phyloP scores from a whole-genome alignment of 176 grass and related monocot species.

The Avena sativa region DNA sequence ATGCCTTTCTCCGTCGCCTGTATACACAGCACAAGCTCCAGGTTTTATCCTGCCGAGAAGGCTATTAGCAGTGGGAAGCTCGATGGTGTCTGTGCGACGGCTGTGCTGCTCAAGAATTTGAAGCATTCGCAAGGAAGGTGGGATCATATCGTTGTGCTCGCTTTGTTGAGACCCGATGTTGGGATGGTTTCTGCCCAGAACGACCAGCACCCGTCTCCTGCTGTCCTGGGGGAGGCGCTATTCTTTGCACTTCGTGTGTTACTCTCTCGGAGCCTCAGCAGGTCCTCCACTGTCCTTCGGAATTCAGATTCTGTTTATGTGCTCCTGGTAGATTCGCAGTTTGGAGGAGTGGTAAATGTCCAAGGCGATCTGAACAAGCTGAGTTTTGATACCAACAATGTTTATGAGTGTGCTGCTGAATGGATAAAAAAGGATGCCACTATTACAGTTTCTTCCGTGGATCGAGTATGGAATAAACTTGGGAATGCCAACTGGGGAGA shows the following conservation, averaged over 20 bases:
- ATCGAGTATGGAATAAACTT: constrained; percentile 96
- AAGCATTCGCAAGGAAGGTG: constrained; percentile 77
- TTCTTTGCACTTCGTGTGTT: constrained; percentile 92
- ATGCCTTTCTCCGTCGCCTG: constrained; percentile 90
- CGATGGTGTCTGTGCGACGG: constrained; percentile 84
- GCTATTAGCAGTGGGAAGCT: constrained; percentile 83
- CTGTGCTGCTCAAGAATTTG: constrained; percentile 72
- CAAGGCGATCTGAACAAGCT: constrained; percentile 92
- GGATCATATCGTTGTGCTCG: constrained; percentile 89
- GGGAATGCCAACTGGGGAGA: constrained; percentile 99
- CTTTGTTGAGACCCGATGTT: constrained; percentile 83
- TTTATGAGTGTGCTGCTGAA: constrained; percentile 83
- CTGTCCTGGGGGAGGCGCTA: constrained; percentile 82
- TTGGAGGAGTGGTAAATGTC: constrained; percentile 87
- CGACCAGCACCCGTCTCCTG: constrained; percentile 61
- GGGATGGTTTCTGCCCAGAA: constrained; percentile 55
- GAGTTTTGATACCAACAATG: constrained; percentile 80
- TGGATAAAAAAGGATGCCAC: constrained; percentile 83
- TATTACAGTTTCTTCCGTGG: constrained; percentile 82
- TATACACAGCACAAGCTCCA: constrained; percentile 91
- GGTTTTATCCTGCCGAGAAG: constrained; percentile 93
- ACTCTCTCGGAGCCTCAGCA: constrained; percentile 88
- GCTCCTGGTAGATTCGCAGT: constrained; percentile 94
- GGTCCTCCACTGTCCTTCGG: constrained; percentile 67
- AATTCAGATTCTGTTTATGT: constrained; percentile 88